phyloP scores from a whole-genome alignment of 495 filamentous ascomycete genomes.

The Annulohypoxylon bovei region DNA sequence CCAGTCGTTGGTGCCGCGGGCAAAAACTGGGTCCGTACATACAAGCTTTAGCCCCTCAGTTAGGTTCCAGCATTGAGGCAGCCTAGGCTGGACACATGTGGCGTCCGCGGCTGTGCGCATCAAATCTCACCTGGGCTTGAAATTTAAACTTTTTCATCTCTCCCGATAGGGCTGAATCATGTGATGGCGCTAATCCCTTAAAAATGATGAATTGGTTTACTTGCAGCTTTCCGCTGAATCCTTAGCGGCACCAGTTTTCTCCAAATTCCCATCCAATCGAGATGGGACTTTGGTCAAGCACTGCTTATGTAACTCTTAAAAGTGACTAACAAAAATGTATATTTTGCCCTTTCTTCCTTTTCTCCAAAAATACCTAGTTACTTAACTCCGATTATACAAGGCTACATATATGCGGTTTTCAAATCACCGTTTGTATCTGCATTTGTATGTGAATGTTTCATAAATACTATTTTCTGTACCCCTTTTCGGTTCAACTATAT shows the following conservation, averaged over 20 bases:
- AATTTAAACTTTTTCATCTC: constrained; percentile 17
- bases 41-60: constrained; percentile 17
- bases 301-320: not conserved
- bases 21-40: constrained; percentile 17
- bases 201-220: constrained; percentile 3
- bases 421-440: too few relatives aligned
- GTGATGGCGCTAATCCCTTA: constrained; percentile 37
- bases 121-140: constrained; percentile 18
- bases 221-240: constrained; percentile 14
- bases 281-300: constrained; percentile 19
- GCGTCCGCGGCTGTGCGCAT: constrained; percentile 25
- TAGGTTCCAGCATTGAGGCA: not conserved
- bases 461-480: not conserved
- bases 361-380: not conserved
- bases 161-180: constrained; percentile 49
- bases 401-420: too few relatives aligned
- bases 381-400: too few relatives aligned
- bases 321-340: not conserved
- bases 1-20: not conserved
- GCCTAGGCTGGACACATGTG: constrained; percentile 15
- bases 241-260: constrained; percentile 2
- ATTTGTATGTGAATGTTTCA: not conserved
- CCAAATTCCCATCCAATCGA: constrained; percentile 29
- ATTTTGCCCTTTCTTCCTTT: not conserved
- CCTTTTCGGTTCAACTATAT: not conserved